Percentiles rank a stretch among this genome's conserved stretches.
Conservation (phyloP, 257 asterid genomes). For the Fraxinus americana region DNA sequence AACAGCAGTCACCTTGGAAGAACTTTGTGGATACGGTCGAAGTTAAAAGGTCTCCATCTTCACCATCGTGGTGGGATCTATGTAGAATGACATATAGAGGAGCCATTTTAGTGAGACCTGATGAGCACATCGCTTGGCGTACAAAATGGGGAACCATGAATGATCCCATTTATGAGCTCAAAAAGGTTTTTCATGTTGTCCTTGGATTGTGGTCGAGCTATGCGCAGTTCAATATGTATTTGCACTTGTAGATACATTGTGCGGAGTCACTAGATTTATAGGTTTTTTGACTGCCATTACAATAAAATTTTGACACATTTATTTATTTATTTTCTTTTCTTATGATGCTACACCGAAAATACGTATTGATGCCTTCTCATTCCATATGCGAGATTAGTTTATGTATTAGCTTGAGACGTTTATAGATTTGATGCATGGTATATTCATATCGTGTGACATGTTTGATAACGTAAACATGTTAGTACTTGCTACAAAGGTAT, state of each 20-base stretch:
- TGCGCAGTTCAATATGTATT: conserved; percentile 3
- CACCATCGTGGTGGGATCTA: conserved; percentile 84
- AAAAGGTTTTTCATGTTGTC: conserved; percentile 46
- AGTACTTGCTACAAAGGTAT: no score
- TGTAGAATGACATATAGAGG: conserved; percentile 70
- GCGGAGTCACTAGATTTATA: background rate
- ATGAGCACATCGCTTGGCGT: conserved; percentile 90
- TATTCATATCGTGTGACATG: background rate
- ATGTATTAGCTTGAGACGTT: no score
- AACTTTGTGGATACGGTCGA: conserved; percentile 61
- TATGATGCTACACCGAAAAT: background rate
- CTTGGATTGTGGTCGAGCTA: conserved; percentile 38
- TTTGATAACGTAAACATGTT: background rate
- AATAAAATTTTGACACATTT: background rate
- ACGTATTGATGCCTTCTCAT: background rate
- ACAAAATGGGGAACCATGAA: conserved; percentile 36
- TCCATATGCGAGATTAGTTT: no score
- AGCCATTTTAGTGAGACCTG: conserved; percentile 92
- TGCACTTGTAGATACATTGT: background rate
- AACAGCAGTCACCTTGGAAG: conserved; percentile 53
- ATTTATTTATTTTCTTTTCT: background rate
- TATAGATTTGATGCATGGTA: no score
- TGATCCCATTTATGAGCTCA: conserved; percentile 48
- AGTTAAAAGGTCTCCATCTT: conserved; percentile 39
- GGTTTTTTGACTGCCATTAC: background rate